Base-by-base conservation (phyloP, 73 alveolate genomes). In the Paramecium caudatum region DNA sequence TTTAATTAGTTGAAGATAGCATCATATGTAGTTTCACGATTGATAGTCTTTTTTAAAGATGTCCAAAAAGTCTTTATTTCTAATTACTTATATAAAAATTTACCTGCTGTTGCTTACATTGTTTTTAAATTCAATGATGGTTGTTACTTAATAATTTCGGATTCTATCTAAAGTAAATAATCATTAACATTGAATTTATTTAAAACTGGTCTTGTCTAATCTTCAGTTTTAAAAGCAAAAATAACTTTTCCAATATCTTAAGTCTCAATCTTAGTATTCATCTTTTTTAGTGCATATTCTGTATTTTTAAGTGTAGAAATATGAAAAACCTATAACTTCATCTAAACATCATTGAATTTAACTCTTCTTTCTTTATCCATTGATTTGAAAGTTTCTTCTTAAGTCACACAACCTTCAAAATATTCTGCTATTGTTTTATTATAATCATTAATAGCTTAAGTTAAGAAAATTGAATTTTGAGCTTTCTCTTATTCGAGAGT, bases 281-380 rank as follows among this genome's bases (percentile, higher is more conserved):
- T 33, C 34, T 65, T 65, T 33, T 65, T 65, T 3, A 36, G 47
- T 32, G 83, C 49, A 65, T 65, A 65, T 33, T 65, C 83, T 3
- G 34, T 36, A 65, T 65, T 65, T 65, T 65, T 65, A 10, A 65
- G 12, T 4, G 49, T 65, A n/a, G 83, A 65, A 13, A 65, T 12
- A 65, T 65, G 83, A 65, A 65, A 65, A 4, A 65, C 83, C 34
- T 65, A 33, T 8, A 65, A 65, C n/a, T 65, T 65, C 83, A 65
- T 65, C 1, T 65, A 5, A 9, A 27, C 12, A 62, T 62, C 82
- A 62, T 27, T 7, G 30, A 62, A 27, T 19, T 25, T 49, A 13
- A 30, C 61, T 65, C 83, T 65, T 36, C 83, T 65, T 30, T 65
- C 32, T 36, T 65, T 65, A 65, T 65, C 83, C 34, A 65, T 16